These are phyloP conservation scores for Spathaspora passalidarum DNA, from an alignment of 805 yeast species.

Conservation along the genomic window DNA sequence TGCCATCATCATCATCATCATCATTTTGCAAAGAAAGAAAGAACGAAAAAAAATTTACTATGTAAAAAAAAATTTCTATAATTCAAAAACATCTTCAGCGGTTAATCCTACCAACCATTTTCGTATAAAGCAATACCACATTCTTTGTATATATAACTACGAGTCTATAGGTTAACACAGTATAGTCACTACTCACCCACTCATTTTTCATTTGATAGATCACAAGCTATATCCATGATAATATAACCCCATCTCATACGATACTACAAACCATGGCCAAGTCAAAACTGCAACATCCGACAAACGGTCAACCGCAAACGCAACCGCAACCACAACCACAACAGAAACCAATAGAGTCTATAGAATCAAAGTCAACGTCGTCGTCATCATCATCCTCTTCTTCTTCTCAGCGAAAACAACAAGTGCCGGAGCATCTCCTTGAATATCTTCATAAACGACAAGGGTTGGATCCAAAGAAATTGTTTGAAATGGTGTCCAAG, in stretches of 20 bases:
- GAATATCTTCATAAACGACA: neutral
- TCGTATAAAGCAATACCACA: neutral
- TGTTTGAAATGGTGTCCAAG: conserved; percentile 30
- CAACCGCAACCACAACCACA: neutral
- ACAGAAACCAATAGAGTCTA: neutral
- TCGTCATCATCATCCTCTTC: too few relatives aligned
- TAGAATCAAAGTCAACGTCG: neutral
- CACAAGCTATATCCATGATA: neutral
- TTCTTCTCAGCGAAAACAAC: neutral
- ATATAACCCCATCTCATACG: neutral
- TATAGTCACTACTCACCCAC: neutral
- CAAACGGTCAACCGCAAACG: neutral
- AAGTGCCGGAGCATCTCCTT: neutral
- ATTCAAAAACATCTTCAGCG: neutral
- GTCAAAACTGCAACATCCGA: conserved; percentile 5
- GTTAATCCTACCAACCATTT: too few relatives aligned
- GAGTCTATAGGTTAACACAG: neutral
- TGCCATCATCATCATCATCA: neutral
- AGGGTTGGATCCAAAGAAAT: conserved; percentile 21
- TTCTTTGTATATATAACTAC: neutral
- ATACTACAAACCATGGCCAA: neutral
- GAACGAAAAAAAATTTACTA: neutral
- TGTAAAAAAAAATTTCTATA: neutral
- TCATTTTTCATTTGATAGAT: neutral
- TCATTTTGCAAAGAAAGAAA: neutral